Evolutionary conservation across 768 basidiomycete species (phyloP).

Genomic region (Boletus pseudopeckii): DNA sequence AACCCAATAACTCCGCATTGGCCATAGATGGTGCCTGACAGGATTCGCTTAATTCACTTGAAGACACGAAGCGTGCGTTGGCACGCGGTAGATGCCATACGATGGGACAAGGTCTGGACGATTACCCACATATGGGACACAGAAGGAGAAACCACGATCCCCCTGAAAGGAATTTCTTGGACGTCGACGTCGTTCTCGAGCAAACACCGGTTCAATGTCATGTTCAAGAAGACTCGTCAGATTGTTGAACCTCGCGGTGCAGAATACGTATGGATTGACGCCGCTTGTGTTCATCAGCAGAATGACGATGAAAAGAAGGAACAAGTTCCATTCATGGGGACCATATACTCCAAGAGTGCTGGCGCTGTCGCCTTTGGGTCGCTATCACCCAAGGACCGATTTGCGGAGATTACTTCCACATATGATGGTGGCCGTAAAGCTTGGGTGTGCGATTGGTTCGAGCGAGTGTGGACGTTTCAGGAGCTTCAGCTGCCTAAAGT

Average conservation of each 20-base stretch:
- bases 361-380: conserved; percentile 11
- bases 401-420: not conserved
- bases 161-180: conserved; percentile 1
- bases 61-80: not conserved
- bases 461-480: conserved; percentile 15
- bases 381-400: not conserved
- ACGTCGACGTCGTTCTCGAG: conserved; percentile 4
- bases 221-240: not conserved
- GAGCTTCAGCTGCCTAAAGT: conserved; percentile 7
- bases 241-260: not conserved
- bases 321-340: conserved; percentile 6
- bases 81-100: not conserved
- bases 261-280: conserved; percentile 11
- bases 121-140: conserved; percentile 9
- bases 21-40: not conserved
- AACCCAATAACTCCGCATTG: not conserved
- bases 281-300: conserved; percentile 6
- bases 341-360: conserved; percentile 7
- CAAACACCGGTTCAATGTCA: conserved; percentile 1
- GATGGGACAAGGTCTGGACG: conserved; percentile 7
- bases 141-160: not conserved
- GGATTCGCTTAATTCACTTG: conserved; percentile 4
- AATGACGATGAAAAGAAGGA: not conserved
- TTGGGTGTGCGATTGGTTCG: conserved; percentile 13
- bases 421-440: conserved; percentile 6